phyloP scores from a whole-genome alignment of 2,329 filamentous ascomycete species.

The Xylaria digitata region DNA sequence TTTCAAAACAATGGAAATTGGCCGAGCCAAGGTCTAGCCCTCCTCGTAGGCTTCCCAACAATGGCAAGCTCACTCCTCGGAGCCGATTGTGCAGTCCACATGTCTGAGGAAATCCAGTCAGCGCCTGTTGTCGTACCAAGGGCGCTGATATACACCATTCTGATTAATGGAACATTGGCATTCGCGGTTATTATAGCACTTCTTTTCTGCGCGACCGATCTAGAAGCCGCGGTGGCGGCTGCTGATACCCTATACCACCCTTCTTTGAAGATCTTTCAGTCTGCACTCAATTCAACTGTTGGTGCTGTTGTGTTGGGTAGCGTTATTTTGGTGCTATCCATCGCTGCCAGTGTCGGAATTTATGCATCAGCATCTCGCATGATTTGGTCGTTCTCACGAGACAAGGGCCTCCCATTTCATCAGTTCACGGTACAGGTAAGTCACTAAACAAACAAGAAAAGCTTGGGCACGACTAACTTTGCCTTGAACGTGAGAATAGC shows the following conservation, averaged over 20 bases:
- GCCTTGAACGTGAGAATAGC: too few relatives aligned
- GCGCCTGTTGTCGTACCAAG: constrained; percentile 38
- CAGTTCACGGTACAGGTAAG: too few relatives aligned
- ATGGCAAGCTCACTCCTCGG: too few relatives aligned
- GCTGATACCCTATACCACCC: not conserved
- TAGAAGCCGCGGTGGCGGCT: not conserved
- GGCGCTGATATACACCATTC: constrained; percentile 40
- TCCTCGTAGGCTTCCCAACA: constrained; percentile 39
- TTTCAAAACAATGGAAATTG: constrained; percentile 37
- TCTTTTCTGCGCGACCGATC: constrained; percentile 36
- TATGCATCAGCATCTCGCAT: constrained; percentile 42
- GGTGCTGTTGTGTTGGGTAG: not conserved
- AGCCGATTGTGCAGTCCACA: too few relatives aligned
- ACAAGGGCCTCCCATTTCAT: constrained; percentile 41
- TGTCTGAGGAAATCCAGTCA: constrained; percentile 42
- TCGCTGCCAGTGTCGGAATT: constrained; percentile 31
- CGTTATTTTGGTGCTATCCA: constrained; percentile 24
- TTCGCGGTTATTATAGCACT: constrained; percentile 40
- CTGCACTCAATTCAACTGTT: not conserved
- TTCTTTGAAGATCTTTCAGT: not conserved
- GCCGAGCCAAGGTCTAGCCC: constrained; percentile 39
- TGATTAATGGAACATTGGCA: constrained; percentile 39
- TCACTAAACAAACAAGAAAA: too few relatives aligned
- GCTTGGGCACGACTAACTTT: too few relatives aligned
- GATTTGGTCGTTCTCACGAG: constrained; percentile 46